Evolutionary conservation across 2,329 filamentous ascomycete genomes (phyloP).

Genomic region (Monilinia polystroma): DNA sequence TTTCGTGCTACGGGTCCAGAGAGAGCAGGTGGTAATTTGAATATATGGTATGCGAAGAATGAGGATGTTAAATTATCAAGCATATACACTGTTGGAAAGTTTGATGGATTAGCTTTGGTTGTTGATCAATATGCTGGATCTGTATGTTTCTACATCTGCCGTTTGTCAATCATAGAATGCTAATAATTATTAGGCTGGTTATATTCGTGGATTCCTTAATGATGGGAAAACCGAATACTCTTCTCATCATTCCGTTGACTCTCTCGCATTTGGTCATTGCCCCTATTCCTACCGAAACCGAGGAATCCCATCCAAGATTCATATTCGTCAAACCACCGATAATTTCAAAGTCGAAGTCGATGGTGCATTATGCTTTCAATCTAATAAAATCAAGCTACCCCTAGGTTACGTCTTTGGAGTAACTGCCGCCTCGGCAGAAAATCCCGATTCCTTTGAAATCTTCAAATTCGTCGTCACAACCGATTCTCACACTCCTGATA

Average conservation of each 20-base stretch:
- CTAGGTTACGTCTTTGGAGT: constrained; percentile 81
- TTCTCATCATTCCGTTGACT: constrained; percentile 73
- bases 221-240: constrained; percentile 82
- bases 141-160: constrained; percentile 40
- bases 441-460: constrained; percentile 90
- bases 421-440: constrained; percentile 84
- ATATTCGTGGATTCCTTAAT: constrained; percentile 89
- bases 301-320: constrained; percentile 77
- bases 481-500: constrained; percentile 44
- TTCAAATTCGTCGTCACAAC: constrained; percentile 80
- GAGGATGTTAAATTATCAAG: constrained; percentile 70
- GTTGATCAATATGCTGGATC: constrained; percentile 78
- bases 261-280: constrained; percentile 90
- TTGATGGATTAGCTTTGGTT: constrained; percentile 87
- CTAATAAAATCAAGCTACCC: constrained; percentile 74
- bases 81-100: constrained; percentile 79
- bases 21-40: constrained; percentile 81
- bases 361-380: constrained; percentile 78
- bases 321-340: constrained; percentile 64
- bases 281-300: constrained; percentile 88
- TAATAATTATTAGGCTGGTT: constrained; percentile 57
- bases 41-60: constrained; percentile 84
- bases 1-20: constrained; percentile 87
- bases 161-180: background rate
- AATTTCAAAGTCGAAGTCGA: constrained; percentile 80